Percentiles rank a stretch among this genome's conserved stretches.
These are phyloP conservation scores for Petunia secreta DNA, from an alignment of 257 asterid genomes.

Conservation along the genomic window DNA sequence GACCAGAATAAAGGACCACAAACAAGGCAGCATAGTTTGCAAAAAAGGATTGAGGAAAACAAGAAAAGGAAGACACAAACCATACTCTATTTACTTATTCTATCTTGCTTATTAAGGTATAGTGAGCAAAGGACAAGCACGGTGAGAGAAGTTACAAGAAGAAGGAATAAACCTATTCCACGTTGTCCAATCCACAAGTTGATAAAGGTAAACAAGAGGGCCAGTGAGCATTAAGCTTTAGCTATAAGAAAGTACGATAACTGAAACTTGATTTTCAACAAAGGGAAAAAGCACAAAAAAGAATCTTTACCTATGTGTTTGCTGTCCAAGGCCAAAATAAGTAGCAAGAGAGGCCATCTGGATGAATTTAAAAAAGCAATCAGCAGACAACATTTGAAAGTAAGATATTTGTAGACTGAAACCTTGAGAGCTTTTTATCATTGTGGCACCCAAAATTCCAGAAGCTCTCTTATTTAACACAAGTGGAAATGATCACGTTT, in stretches of 20 bases:
- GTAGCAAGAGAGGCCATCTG: constrained; percentile 97
- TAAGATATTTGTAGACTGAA: neutral
- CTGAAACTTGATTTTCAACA: neutral
- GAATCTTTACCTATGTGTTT: constrained; percentile 69
- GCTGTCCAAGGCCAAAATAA: constrained; percentile 94
- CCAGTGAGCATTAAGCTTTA: neutral
- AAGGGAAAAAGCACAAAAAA: neutral
- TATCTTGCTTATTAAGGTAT: neutral
- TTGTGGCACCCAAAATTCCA: neutral
- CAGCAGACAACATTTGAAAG: constrained; percentile 21
- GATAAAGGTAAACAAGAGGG: neutral
- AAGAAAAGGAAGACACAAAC: neutral
- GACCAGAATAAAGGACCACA: neutral
- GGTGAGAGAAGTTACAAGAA: neutral
- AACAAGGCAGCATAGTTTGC: constrained; percentile 4
- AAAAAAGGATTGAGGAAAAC: neutral
- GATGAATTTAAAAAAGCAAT: constrained; percentile 19
- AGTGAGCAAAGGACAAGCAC: neutral
- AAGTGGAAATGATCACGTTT: neutral
- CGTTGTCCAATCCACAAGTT: neutral
- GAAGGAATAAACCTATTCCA: neutral
- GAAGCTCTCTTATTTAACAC: neutral
- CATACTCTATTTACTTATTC: constrained; percentile 1
- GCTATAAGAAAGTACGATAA: neutral
- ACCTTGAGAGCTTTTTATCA: neutral